phyloP scores from a whole-genome alignment of 441 rosid genomes.

The Corymbia citriodora region DNA sequence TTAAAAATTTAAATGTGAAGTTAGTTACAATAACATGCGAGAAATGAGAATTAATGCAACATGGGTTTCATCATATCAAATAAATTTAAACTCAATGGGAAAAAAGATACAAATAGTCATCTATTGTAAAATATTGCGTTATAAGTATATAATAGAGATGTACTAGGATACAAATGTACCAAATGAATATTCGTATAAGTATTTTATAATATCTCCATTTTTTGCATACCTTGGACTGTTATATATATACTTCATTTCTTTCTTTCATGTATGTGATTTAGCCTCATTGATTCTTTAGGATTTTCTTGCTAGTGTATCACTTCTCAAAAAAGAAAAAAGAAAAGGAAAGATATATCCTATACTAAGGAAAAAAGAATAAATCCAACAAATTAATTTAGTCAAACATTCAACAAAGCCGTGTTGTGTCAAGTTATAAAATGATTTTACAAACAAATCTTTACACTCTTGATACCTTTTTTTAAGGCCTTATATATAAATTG shows the following conservation, averaged over 20 bases:
- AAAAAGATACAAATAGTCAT: neutral
- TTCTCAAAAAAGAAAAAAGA: too few relatives aligned
- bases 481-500: neutral
- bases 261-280: too few relatives aligned
- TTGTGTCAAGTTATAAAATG: neutral
- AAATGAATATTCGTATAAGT: too few relatives aligned
- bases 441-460: neutral
- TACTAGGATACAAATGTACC: too few relatives aligned
- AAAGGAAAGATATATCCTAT: neutral
- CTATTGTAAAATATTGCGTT: too few relatives aligned
- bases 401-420: neutral
- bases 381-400: neutral
- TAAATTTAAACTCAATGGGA: neutral
- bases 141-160: too few relatives aligned
- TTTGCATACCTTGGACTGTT: rapidly evolving
- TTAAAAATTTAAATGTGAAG: neutral
- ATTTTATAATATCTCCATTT: neutral
- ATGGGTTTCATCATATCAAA: too few relatives aligned
- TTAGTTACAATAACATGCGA: neutral
- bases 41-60: neutral
- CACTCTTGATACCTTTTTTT: neutral
- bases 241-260: too few relatives aligned
- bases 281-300: too few relatives aligned
- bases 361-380: neutral
- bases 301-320: too few relatives aligned